Evolutionary conservation across 352 stramenopile species (phyloP), one percentile per base, ranked within the genome.

Genomic region (Phytophthora europaea): DNA sequence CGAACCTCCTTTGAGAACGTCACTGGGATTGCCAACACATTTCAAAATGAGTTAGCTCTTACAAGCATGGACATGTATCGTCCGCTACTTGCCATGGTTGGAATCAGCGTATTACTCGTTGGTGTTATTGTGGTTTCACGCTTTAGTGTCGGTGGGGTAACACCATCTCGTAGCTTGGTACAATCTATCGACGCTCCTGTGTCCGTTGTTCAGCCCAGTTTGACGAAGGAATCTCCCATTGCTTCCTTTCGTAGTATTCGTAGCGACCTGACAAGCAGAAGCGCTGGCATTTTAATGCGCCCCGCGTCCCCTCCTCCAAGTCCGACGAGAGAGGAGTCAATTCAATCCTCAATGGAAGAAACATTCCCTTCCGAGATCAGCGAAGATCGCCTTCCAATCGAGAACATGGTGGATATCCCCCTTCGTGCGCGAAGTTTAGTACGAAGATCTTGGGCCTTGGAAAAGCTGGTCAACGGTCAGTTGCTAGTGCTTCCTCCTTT

Each of bases 351-450:
- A 66, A 23, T 36, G 6, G 61, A 79, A 40, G 5, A 56, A 51
- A n/a, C 61, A 53, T 45, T 23, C 23, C 23, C 61, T 45, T 10
- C 26, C 36, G 38, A 80, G 9, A 65, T 78, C 47, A 55, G 65
- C 12, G 61, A 65, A 33, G 57, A 72, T 13, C 81, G 65, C 48
- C 51, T 92, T 56, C 72, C 70, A 36, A 65, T 83, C 31, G 75
- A 85, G 34, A 59, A 56, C 1, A 26, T 80, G 13, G 36, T 88
- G 15, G 75, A 85, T 65, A 69, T 51, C 12, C 81, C 83, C 3
- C 80, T 90, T 20, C 83, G 81, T 16, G 81, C 83, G 8, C 75
- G 63, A 9, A 90, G 83, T 50, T 72, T 90, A 4, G 62, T 90
- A 31, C 77, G 83, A 18, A 73, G 72, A 40, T 75, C 63, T 13